These are phyloP conservation scores for Teratosphaeria nubilosa DNA, from an alignment of 2,329 filamentous ascomycete genomes.

Conservation along the genomic window DNA sequence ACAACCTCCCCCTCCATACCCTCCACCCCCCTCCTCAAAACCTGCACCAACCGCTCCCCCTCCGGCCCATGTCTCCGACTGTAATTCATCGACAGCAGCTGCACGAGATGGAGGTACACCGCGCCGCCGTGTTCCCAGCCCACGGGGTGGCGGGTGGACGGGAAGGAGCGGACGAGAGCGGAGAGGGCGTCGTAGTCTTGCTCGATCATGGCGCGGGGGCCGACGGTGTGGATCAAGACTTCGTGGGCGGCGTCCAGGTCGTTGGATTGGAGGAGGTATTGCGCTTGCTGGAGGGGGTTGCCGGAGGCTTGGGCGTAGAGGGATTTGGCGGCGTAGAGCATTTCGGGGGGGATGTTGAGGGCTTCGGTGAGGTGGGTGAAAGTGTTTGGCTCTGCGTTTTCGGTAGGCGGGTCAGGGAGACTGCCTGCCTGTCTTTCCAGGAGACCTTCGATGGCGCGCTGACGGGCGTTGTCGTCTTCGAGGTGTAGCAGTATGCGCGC, in stretches of 20 bases:
- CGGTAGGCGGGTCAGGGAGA: conserved; percentile 34
- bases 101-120: conserved; percentile 47
- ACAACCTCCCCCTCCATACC: conserved; percentile 33
- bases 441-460: conserved; percentile 37
- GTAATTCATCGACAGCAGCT: conserved; percentile 12
- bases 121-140: conserved; percentile 73
- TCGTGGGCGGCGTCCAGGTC: conserved; percentile 62
- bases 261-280: conserved; percentile 67
- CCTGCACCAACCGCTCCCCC: conserved; percentile 16
- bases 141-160: conserved; percentile 34
- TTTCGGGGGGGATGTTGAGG: conserved; percentile 62
- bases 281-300: conserved; percentile 61
- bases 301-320: conserved; percentile 66
- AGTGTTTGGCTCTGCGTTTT: conserved; percentile 22
- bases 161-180: conserved; percentile 61
- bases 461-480: conserved; percentile 12
- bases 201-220: conserved; percentile 71
- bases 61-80: conserved; percentile 24
- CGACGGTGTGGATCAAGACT: conserved; percentile 70
- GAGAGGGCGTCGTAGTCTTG: conserved; percentile 64
- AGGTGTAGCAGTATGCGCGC: conserved; percentile 25
- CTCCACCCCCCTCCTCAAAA: conserved; percentile 26
- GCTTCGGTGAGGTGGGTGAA: conserved; percentile 28
- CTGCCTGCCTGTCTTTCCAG: conserved; percentile 62
- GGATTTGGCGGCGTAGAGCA: conserved; percentile 84